Evolutionary conservation across 2,329 filamentous ascomycete species (phyloP).

Genomic region (Magnaporthiopsis poae): DNA sequence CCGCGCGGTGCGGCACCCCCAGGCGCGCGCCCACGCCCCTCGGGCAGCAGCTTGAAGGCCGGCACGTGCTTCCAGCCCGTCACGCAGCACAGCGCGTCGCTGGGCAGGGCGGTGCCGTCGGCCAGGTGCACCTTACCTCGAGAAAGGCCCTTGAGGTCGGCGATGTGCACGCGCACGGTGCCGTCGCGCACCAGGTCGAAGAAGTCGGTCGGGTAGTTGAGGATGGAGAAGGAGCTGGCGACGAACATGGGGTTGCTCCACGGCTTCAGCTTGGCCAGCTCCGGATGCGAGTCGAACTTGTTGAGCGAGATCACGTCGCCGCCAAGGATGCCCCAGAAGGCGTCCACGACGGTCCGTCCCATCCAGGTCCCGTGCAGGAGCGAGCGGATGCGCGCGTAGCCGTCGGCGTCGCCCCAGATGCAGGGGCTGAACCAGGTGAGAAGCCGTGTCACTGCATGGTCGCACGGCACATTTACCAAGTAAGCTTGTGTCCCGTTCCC

Average conservation of each 20-base stretch:
- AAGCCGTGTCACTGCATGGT: conserved; percentile 44
- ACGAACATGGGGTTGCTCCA: conserved; percentile 43
- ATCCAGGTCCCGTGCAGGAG: conserved; percentile 49
- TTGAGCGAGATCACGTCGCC: conserved; percentile 45
- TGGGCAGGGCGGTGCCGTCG: conserved; percentile 34
- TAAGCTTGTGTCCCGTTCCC: neutral
- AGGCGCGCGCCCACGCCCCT: conserved; percentile 36
- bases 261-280: conserved; percentile 43
- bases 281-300: conserved; percentile 43
- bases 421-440: conserved; percentile 68
- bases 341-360: conserved; percentile 44
- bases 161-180: conserved; percentile 42
- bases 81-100: conserved; percentile 44
- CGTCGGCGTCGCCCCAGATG: conserved; percentile 57
- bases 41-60: conserved; percentile 41
- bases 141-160: conserved; percentile 38
- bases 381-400: conserved; percentile 41
- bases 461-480: neutral
- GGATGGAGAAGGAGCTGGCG: conserved; percentile 46
- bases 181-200: conserved; percentile 45
- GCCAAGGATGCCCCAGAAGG: conserved; percentile 49
- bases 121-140: conserved; percentile 39
- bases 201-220: conserved; percentile 50
- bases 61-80: conserved; percentile 50
- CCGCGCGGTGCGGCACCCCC: conserved; percentile 34